Evolutionary conservation across 202 grass and related monocot species (phyloP).

Genomic region (Saccharum hybrid): DNA sequence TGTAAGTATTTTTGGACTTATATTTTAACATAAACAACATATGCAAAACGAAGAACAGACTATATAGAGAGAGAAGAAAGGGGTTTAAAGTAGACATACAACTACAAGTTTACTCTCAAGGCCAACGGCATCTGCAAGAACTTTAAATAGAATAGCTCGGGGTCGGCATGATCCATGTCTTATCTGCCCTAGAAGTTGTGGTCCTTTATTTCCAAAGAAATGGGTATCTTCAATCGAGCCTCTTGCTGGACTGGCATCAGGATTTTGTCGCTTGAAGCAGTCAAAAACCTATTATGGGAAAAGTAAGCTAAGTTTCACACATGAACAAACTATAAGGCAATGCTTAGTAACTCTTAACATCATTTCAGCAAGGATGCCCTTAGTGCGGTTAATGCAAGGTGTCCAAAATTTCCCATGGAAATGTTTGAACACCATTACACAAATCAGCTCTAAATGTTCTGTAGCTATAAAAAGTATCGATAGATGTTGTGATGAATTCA

Average conservation of each 20-base stretch:
- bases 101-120: conserved; percentile 98
- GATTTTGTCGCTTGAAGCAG: conserved; percentile 92
- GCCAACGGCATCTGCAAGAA: conserved; percentile 97
- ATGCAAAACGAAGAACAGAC: conserved; percentile 34
- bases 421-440: conserved; percentile 38
- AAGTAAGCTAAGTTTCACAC: conserved; percentile 38
- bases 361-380: conserved; percentile 25
- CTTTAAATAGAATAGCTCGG: conserved; percentile 97
- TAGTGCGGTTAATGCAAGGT: conserved; percentile 23
- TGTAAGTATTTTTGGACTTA: conserved; percentile 26
- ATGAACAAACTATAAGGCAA: conserved; percentile 9
- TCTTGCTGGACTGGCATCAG: conserved; percentile 79
- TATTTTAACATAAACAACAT: conserved; percentile 24
- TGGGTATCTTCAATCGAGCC: conserved; percentile 66
- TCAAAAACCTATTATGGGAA: conserved; percentile 89
- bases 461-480: conserved; percentile 6
- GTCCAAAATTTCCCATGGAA: conserved; percentile 2
- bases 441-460: conserved; percentile 9
- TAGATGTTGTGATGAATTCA: conserved; percentile 13
- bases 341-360: conserved; percentile 25
- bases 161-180: conserved; percentile 93
- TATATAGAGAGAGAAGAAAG: conserved; percentile 29
- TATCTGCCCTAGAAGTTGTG: conserved; percentile 97
- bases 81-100: conserved; percentile 56
- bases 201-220: conserved; percentile 79